Evolutionary conservation across 2,329 filamentous ascomycete genomes (phyloP).

Genomic region (Aspergillus amoenus): DNA sequence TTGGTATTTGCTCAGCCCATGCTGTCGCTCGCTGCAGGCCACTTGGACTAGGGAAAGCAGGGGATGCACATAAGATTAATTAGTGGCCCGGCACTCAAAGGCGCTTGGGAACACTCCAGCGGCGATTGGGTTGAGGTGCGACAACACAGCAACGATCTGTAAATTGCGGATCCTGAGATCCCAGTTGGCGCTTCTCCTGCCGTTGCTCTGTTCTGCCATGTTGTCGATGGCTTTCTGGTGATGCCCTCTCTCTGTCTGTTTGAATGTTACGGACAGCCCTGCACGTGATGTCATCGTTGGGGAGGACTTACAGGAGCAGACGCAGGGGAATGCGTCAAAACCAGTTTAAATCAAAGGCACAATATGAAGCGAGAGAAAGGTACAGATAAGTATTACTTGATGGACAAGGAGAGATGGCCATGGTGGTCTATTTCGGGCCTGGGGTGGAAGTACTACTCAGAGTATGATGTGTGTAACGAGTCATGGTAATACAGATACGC

Average conservation of each 20-base stretch:
- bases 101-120: constrained; percentile 4
- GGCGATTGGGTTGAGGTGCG: constrained; percentile 12
- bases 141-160: constrained; percentile 16
- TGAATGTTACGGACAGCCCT: background rate
- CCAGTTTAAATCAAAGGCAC: background rate
- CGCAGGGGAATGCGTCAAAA: background rate
- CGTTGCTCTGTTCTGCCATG: background rate
- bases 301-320: background rate
- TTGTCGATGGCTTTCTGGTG: background rate
- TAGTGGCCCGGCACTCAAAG: background rate
- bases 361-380: background rate
- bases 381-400: background rate
- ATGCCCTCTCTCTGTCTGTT: background rate
- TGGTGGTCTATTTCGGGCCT: background rate
- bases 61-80: constrained; percentile 12
- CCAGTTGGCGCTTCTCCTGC: background rate
- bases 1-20: constrained; percentile 12
- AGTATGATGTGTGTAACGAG: background rate
- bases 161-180: constrained; percentile 13
- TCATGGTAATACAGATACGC: background rate
- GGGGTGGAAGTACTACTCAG: background rate
- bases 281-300: constrained; percentile 1
- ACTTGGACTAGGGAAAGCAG: constrained; percentile 9
- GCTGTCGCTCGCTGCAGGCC: constrained; percentile 12
- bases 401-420: background rate